Evolutionary conservation across 1,139 yeast genomes (phyloP), one percentile per base, ranked within the genome.

Genomic region (Taphrina confusa): DNA sequence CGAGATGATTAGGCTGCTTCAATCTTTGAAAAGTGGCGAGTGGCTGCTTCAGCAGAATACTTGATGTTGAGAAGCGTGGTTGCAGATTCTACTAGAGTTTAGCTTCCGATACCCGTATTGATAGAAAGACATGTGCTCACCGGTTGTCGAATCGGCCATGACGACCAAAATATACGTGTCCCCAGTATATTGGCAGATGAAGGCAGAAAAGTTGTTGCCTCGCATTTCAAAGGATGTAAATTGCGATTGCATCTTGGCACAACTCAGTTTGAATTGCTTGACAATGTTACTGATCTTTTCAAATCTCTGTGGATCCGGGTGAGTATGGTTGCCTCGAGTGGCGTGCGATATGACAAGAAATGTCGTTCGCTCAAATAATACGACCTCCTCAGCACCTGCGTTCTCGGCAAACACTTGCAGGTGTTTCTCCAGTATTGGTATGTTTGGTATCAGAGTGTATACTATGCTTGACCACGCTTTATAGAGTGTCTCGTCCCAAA

Each of bases 401-500:
- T 88, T 81, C 27, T 80, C 77, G 66, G 91, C 89, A 70, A 92
- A 82, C 68, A 84, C 85, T 56, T 84, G 75, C 64, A 92, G 75
- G 70, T 88, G 87, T 63, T 82, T 81, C 72, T 91, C 92, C 70
- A 90, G 87, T 16, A 83, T 74, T 55, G 82, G 80, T 82, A 92
- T 91, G 70, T 94, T 92, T 8, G 98, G 97, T 63, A 92, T 91
- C 66, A 92, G 78, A 1, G 97, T 87, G 70, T 97, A 90, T 36
- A 92, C 97, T 64, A 92, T 92, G 60, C 85, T 87, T 2, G 96
- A 87, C 99, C 99, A 92, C 0, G 98, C 98, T 54, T 67, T 67
- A 73, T 91, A 92, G 64, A 92, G 78, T 69, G 95, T 84, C 72
- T 92, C 98, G 73, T 92, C 97, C 98, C 98, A 92, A 63, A 92